Conservation (phyloP, 441 rosid species). For the Gossypium trilobum region DNA sequence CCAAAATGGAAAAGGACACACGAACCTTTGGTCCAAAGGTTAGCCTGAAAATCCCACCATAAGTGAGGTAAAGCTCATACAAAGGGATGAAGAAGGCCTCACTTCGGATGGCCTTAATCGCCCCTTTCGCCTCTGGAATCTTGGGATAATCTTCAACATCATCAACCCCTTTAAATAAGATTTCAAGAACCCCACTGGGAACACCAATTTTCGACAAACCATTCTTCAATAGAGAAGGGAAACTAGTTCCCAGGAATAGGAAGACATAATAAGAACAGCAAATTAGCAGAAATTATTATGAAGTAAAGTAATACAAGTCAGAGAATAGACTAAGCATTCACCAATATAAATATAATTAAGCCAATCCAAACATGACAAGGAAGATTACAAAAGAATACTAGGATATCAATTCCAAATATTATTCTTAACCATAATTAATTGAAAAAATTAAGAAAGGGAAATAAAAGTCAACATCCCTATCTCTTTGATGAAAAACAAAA, state of each 20-base stretch:
- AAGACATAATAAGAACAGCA: background rate
- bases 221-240: slow-evolving; percentile 48
- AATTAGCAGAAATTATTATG: background rate
- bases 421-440: background rate
- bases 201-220: slow-evolving; percentile 70
- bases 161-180: slow-evolving; percentile 51
- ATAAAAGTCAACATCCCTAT: background rate
- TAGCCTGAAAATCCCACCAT: slow-evolving; percentile 90
- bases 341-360: background rate
- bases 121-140: slow-evolving; percentile 80
- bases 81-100: slow-evolving; percentile 90
- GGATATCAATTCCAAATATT: background rate
- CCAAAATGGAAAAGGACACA: slow-evolving; percentile 5
- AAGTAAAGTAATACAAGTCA: background rate
- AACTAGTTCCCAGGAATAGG: slow-evolving; percentile 32
- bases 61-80: slow-evolving; percentile 79
- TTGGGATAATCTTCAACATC: slow-evolving; percentile 41
- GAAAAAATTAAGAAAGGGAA: background rate
- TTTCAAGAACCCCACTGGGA: slow-evolving; percentile 43
- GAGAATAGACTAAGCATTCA: background rate
- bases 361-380: background rate
- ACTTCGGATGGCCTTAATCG: slow-evolving; percentile 48
- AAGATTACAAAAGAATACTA: background rate
- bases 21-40: slow-evolving; percentile 92
- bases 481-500: background rate